Conservation (phyloP, 352 stramenopile species). For the Phytopythium aichiense region DNA sequence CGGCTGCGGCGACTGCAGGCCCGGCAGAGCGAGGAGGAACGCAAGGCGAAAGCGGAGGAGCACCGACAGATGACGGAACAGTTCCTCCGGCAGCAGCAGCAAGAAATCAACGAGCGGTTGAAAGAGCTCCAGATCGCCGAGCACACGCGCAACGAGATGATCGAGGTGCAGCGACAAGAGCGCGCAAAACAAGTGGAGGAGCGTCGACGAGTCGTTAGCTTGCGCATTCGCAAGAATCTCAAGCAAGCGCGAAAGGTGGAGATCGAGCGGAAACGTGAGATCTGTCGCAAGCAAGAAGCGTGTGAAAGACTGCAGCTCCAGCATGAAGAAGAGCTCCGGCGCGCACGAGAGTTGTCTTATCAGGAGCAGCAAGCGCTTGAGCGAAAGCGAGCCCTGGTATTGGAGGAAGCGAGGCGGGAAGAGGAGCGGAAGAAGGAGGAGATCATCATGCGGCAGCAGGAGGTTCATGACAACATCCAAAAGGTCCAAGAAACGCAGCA, state of each 20-base stretch:
- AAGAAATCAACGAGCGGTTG: slow-evolving; percentile 57
- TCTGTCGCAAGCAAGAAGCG: slow-evolving; percentile 50
- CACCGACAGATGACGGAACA: slow-evolving; percentile 54
- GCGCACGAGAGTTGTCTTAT: slow-evolving; percentile 45
- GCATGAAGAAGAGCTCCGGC: slow-evolving; percentile 59
- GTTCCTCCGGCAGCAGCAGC: slow-evolving; percentile 56
- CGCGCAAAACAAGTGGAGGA: slow-evolving; percentile 66
- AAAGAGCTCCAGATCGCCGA: slow-evolving; percentile 64
- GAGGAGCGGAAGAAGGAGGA: slow-evolving; percentile 73
- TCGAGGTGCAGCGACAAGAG: slow-evolving; percentile 66
- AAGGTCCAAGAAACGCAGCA: slow-evolving; percentile 68
- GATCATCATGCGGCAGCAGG: slow-evolving; percentile 53
- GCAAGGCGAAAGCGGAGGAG: slow-evolving; percentile 71
- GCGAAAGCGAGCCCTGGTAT: slow-evolving; percentile 60
- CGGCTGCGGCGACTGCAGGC: slow-evolving; percentile 60
- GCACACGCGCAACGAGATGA: slow-evolving; percentile 57
- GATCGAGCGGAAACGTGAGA: slow-evolving; percentile 57
- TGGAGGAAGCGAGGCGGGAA: slow-evolving; percentile 65
- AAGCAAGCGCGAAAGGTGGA: slow-evolving; percentile 62
- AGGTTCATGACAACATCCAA: slow-evolving; percentile 67
- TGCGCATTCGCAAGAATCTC: slow-evolving; percentile 69
- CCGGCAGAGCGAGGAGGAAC: slow-evolving; percentile 62
- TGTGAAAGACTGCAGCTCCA: slow-evolving; percentile 51
- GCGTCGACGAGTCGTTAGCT: slow-evolving; percentile 43
- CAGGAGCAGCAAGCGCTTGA: slow-evolving; percentile 72